A percentile compares a stretch with the other conserved stretches of the same genome.
Evolutionary conservation across 1,284 basidiomycete species (phyloP).

Genomic region (Quambalaria eucalypti): DNA sequence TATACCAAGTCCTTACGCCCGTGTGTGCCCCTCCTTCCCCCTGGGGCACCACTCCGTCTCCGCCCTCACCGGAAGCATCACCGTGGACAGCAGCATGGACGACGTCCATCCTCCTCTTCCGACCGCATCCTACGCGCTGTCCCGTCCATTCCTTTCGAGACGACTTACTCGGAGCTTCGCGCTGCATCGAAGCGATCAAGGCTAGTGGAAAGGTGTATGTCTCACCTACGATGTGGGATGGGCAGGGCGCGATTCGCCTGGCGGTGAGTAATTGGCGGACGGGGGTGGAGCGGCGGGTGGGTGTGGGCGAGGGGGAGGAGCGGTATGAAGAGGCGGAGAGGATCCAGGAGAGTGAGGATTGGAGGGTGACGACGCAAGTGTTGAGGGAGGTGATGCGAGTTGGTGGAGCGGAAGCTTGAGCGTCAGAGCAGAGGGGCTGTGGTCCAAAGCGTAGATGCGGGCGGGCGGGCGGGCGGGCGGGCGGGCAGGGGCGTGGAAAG

Average conservation of each 20-base stretch:
- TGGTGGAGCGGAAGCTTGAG: background rate
- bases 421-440: too few species aligned
- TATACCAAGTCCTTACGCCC: constrained; percentile 15
- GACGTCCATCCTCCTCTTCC: constrained; percentile 50
- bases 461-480: too few species aligned
- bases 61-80: constrained; percentile 5
- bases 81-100: constrained; percentile 8
- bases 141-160: constrained; percentile 14
- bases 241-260: constrained; percentile 49
- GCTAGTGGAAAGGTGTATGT: constrained; percentile 49
- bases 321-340: background rate
- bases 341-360: constrained; percentile 1
- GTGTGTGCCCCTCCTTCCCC: constrained; percentile 22
- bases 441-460: too few species aligned
- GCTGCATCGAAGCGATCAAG: constrained; percentile 49
- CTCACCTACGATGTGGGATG: constrained; percentile 49
- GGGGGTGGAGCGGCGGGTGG: constrained; percentile 24
- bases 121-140: constrained; percentile 27
- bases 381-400: background rate
- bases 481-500: too few species aligned
- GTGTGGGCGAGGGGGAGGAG: background rate
- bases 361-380: background rate
- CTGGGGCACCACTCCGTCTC: background rate
- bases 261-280: constrained; percentile 53
- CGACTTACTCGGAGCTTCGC: constrained; percentile 20